These are phyloP conservation scores for Tetradesmus lagerheimii DNA, from an alignment of 139 green algal genomes.

Conservation along the genomic window DNA sequence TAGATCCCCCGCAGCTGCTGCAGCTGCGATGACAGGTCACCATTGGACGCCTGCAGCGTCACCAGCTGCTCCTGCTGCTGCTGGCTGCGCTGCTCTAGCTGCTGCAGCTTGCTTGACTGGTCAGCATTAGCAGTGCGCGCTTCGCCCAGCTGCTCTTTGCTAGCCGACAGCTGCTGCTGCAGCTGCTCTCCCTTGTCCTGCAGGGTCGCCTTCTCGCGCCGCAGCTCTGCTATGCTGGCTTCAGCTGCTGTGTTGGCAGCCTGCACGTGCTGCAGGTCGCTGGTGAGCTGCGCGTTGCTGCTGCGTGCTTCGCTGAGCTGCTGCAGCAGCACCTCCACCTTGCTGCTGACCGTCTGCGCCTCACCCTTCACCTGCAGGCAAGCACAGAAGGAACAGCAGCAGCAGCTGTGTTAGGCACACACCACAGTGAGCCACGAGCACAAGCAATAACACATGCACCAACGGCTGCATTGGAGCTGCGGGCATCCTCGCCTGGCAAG, in stretches of 20 bases:
- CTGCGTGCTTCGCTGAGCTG: constrained; percentile 32
- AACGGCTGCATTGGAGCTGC: too few species aligned
- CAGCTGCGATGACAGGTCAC: constrained; percentile 26
- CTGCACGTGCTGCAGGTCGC: constrained; percentile 29
- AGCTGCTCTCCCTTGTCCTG: constrained; percentile 5
- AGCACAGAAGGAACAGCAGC: not conserved
- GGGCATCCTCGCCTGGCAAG: too few species aligned
- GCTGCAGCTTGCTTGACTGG: not conserved
- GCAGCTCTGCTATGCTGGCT: not conserved
- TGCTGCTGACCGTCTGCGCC: not conserved
- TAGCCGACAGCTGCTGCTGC: constrained; percentile 4
- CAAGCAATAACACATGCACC: too few species aligned
- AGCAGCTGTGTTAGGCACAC: not conserved
- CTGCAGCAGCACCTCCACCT: not conserved
- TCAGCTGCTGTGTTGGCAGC: constrained; percentile 22
- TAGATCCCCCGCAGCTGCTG: constrained; percentile 1
- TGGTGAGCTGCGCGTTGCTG: constrained; percentile 33
- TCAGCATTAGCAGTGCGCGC: not conserved
- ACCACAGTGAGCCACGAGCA: not conserved
- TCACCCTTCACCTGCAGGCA: constrained; percentile 29
- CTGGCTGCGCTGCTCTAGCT: not conserved
- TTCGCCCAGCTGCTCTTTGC: not conserved
- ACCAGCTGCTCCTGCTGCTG: constrained; percentile 26
- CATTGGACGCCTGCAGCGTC: constrained; percentile 43
- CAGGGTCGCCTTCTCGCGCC: not conserved